A percentile compares a stretch with the other conserved stretches of the same genome.
Conservation (phyloP, 139 green algal genomes). For the Micractinium conductrix region DNA sequence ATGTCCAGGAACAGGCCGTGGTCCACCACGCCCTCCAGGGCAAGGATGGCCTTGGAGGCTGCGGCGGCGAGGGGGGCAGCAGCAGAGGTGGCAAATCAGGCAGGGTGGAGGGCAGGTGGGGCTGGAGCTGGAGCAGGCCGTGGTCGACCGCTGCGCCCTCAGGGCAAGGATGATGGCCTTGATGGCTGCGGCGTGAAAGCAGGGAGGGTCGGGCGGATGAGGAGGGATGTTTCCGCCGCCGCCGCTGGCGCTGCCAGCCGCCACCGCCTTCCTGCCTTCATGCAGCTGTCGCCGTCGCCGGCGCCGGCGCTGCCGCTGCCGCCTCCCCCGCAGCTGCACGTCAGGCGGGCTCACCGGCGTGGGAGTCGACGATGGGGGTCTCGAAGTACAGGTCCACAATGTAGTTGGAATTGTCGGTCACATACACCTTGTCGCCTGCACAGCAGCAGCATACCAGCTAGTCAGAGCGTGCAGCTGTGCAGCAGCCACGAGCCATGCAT, state of each 20-base stretch:
- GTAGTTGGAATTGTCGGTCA: conserved; percentile 99
- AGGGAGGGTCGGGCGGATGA: no score
- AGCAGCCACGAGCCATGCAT: no score
- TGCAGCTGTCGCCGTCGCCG: no score
- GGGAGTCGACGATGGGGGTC: conserved; percentile 49
- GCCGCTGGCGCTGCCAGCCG: no score
- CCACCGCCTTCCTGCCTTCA: no score
- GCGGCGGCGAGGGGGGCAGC: conserved; percentile 31
- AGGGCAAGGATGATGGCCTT: no score
- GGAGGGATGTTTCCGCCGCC: no score
- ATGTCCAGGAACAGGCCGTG: conserved; percentile 99
- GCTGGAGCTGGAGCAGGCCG: background rate
- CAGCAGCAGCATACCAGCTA: background rate
- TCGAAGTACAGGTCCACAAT: conserved; percentile 99
- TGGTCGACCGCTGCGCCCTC: background rate
- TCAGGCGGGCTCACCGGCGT: no score
- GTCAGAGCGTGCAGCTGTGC: no score
- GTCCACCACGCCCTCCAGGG: conserved; percentile 95
- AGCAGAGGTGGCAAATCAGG: background rate
- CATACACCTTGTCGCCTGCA: conserved; percentile 91
- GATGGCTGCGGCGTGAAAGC: no score
- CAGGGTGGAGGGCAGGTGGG: background rate
- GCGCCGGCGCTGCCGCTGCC: no score
- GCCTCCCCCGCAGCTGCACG: no score
- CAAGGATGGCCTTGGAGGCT: conserved; percentile 85